Evolutionary conservation across 805 yeast genomes (phyloP), one percentile per base, ranked within the genome.

Genomic region (Spathaspora sp.): DNA sequence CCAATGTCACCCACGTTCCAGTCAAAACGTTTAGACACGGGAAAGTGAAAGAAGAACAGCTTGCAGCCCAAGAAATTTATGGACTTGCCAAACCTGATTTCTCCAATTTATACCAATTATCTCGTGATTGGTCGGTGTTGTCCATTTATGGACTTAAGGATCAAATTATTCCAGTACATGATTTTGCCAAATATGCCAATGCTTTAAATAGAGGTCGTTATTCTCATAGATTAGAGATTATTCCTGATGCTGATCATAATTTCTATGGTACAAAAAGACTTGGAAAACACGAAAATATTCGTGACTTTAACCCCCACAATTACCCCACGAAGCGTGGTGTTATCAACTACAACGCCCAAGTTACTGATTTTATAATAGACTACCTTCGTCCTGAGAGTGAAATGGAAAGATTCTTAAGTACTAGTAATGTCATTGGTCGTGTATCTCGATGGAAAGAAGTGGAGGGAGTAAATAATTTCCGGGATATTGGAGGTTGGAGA

Each of bases 401-500:
- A 52, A 65, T 80, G 23, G 56, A 60, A n/a, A 67, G 93, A 48
- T 87, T 86, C 57, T 70, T 73, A 53, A 62, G 68, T 10, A 52
- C 65, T 1, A 64, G 73, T 20, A 49, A 57, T 16, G 57, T 54
- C 17, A 65, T 82, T 3, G 77, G 76, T 5, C 62, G 65, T n/a
- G 58, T 70, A 18, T 67, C 81, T 1, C 69, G 92, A 52, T 85
- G 87, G 85, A 81, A 81, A 56, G 48, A 65, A 0, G 76, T 88
- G 18, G 87, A 85, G 6, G 92, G 91, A 0, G 79, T 88, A 18
- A 66, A 78, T 42, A 89, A 89, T 60, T 86, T 88, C 60, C 75
- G 97, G 55, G 96, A 90, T 60, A 62, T 85, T 51, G 97, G 96
- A 1, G 96, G 96, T 12, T 89, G 86, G 81, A 68, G 65, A 49